Evolutionary conservation across 2,329 filamentous ascomycete species (phyloP).

Genomic region (Coniochaeta hoffmannii): DNA sequence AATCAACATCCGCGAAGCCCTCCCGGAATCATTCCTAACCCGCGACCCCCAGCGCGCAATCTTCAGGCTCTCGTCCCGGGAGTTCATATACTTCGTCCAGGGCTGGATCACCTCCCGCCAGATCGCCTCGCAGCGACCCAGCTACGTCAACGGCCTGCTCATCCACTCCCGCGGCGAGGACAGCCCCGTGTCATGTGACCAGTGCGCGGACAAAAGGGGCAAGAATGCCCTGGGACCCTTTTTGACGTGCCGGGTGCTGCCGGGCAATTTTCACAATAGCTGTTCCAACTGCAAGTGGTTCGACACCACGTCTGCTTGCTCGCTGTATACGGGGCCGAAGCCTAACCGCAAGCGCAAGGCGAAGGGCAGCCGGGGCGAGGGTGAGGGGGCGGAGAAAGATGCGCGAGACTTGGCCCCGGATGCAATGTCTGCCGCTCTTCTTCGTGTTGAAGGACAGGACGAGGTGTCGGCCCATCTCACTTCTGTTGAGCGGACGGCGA

Average conservation of each 20-base stretch:
- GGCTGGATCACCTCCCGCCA: constrained; percentile 21
- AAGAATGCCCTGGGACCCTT: constrained; percentile 19
- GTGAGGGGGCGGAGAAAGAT: neutral
- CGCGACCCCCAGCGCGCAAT: constrained; percentile 17
- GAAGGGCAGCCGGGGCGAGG: constrained; percentile 9
- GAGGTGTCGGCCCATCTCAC: too few species aligned
- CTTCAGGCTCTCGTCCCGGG: constrained; percentile 14
- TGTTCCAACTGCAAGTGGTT: constrained; percentile 23
- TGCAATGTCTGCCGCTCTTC: neutral
- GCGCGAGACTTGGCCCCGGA: neutral
- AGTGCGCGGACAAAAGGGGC: constrained; percentile 14
- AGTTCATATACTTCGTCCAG: constrained; percentile 18
- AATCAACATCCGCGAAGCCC: constrained; percentile 14
- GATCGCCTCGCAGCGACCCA: constrained; percentile 18
- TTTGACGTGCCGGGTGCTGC: constrained; percentile 14
- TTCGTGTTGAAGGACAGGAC: neutral
- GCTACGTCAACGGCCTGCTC: constrained; percentile 20
- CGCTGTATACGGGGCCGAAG: constrained; percentile 17
- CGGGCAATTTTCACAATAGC: constrained; percentile 16
- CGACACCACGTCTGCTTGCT: constrained; percentile 17
- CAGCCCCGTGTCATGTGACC: constrained; percentile 10
- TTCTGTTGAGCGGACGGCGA: too few species aligned
- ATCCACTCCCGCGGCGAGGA: constrained; percentile 20
- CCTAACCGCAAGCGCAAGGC: constrained; percentile 20
- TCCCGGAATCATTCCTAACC: constrained; percentile 13